Evolutionary conservation across 2,329 filamentous ascomycete species (phyloP).

Genomic region (Pestalotiopsis sp.): DNA sequence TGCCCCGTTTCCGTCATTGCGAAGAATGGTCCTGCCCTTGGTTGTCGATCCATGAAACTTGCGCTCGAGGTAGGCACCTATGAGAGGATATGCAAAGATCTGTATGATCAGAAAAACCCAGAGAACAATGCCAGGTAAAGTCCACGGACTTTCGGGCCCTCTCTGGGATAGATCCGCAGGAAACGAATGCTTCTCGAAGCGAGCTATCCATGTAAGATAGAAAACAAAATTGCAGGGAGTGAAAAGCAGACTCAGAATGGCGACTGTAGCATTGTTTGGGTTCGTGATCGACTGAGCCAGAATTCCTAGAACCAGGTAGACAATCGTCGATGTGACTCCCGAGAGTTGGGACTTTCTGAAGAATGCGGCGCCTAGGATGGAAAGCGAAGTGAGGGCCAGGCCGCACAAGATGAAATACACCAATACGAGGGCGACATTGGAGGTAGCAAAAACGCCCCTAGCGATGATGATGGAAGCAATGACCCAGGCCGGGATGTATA

Average conservation of each 20-base stretch:
- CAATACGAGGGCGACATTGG: slow-evolving; percentile 67
- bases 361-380: slow-evolving; percentile 79
- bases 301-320: slow-evolving; percentile 76
- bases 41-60: slow-evolving; percentile 75
- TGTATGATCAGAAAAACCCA: slow-evolving; percentile 81
- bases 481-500: slow-evolving; percentile 85
- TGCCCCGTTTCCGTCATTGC: slow-evolving; percentile 28
- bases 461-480: slow-evolving; percentile 70
- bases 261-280: slow-evolving; percentile 65
- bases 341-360: slow-evolving; percentile 89
- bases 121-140: slow-evolving; percentile 72
- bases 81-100: slow-evolving; percentile 74
- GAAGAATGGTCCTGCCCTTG: slow-evolving; percentile 57
- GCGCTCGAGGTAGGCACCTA: slow-evolving; percentile 76
- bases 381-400: slow-evolving; percentile 76
- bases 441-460: slow-evolving; percentile 66
- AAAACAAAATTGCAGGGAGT: slow-evolving; percentile 87
- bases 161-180: slow-evolving; percentile 63
- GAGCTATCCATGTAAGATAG: slow-evolving; percentile 75
- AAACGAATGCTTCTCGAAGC: slow-evolving; percentile 68
- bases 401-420: slow-evolving; percentile 79
- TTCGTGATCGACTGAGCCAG: slow-evolving; percentile 75
- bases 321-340: slow-evolving; percentile 77
- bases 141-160: slow-evolving; percentile 69
- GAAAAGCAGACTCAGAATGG: slow-evolving; percentile 76